These are phyloP conservation scores for Thermomucor indicae-seudaticae DNA, from an alignment of 371 early-diverging fungal genomes.

Conservation along the genomic window DNA sequence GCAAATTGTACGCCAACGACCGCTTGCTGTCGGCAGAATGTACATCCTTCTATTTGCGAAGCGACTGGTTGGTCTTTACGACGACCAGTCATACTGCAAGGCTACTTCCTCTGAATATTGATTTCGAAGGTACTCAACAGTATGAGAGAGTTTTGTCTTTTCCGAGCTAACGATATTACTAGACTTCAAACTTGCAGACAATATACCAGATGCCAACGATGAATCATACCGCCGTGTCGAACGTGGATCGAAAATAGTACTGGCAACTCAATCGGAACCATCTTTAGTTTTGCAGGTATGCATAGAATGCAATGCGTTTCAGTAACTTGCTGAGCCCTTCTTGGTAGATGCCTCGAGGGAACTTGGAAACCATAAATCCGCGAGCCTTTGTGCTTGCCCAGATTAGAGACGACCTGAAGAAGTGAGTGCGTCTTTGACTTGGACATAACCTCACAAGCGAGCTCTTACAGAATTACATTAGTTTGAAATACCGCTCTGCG, in stretches of 20 bases:
- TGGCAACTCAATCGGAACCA: slow-evolving; percentile 68
- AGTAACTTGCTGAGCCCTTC: background rate
- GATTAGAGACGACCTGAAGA: slow-evolving; percentile 69
- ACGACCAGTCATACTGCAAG: slow-evolving; percentile 81
- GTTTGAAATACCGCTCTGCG: slow-evolving; percentile 73
- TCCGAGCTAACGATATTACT: slow-evolving; percentile 3
- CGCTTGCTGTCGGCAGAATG: slow-evolving; percentile 68
- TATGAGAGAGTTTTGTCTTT: background rate
- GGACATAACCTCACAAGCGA: too few species aligned
- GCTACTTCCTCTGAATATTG: slow-evolving; percentile 57
- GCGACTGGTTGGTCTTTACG: slow-evolving; percentile 78
- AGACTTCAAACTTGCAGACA: slow-evolving; percentile 51
- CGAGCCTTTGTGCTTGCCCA: slow-evolving; percentile 85
- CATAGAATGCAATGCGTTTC: background rate
- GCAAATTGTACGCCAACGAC: slow-evolving; percentile 76
- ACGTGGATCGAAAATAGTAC: slow-evolving; percentile 83
- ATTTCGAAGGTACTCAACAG: slow-evolving; percentile 15
- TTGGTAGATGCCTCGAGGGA: slow-evolving; percentile 89
- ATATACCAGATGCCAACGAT: slow-evolving; percentile 55
- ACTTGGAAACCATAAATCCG: slow-evolving; percentile 94
- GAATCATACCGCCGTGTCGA: slow-evolving; percentile 84
- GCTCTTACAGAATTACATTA: too few species aligned
- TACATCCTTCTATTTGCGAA: slow-evolving; percentile 85
- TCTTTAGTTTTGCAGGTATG: slow-evolving; percentile 74
- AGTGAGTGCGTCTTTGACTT: too few species aligned